Percentiles rank a stretch among this genome's conserved stretches.
Conservation (phyloP, 2,329 filamentous ascomycete genomes). For the Thelonectria olida region DNA sequence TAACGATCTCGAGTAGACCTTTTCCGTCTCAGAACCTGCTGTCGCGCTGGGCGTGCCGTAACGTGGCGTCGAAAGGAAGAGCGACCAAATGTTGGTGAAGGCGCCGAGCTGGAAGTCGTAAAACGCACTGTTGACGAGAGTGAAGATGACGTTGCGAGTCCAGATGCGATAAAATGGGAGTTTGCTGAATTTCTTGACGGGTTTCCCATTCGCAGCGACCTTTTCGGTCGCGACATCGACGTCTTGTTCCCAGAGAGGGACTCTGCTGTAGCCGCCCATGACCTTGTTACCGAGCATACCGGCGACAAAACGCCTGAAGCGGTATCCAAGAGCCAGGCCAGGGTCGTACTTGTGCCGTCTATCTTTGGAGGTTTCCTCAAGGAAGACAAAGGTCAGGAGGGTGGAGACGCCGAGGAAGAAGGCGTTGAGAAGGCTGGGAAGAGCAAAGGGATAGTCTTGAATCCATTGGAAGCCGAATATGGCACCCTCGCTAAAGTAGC, state of each 20-base stretch:
- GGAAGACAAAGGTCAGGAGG: constrained; percentile 66
- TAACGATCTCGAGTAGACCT: constrained; percentile 44
- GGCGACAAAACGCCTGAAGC: constrained; percentile 43
- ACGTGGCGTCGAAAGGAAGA: constrained; percentile 75
- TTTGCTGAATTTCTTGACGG: constrained; percentile 23
- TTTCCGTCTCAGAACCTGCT: constrained; percentile 19
- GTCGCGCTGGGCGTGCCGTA: constrained; percentile 42
- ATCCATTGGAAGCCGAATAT: constrained; percentile 71
- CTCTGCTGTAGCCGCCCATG: constrained; percentile 44
- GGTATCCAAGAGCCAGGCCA: constrained; percentile 49
- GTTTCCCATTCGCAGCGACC: constrained; percentile 3
- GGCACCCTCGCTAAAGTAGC: constrained; percentile 68
- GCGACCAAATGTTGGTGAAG: constrained; percentile 74
- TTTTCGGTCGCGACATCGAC: constrained; percentile 25
- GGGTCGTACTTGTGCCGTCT: constrained; percentile 57
- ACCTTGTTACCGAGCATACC: constrained; percentile 41
- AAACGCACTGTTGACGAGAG: constrained; percentile 71
- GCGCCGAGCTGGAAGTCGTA: constrained; percentile 76
- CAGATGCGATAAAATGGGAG: constrained; percentile 55
- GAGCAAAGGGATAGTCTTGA: constrained; percentile 71
- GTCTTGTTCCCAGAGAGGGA: constrained; percentile 33
- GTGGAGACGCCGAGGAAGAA: constrained; percentile 66
- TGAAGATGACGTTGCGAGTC: constrained; percentile 59
- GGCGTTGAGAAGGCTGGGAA: constrained; percentile 75
- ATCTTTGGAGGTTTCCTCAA: constrained; percentile 69